Evolutionary conservation across 208 protist genomes (phyloP).

Genomic region (Crithidia fasciculata): DNA sequence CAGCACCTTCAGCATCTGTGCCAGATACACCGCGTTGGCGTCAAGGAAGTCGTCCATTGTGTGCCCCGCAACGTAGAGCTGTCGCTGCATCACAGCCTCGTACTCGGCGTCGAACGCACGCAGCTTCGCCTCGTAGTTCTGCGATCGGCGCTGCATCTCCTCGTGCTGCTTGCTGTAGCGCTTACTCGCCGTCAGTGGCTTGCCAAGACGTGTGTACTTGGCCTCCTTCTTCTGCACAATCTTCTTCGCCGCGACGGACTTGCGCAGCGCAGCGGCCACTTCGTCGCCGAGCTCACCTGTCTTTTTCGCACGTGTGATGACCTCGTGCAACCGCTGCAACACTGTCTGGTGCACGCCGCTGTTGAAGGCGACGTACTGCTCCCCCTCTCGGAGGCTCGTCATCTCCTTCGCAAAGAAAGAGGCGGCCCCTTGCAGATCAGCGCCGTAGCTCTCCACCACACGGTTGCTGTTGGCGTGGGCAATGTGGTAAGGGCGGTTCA

Average conservation of each 20-base stretch:
- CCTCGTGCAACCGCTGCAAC: conserved; percentile 35
- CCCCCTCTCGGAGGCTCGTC: conserved; percentile 38
- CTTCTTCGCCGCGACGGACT: conserved; percentile 23
- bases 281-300: conserved; percentile 35
- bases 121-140: conserved; percentile 32
- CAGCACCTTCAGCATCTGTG: conserved; percentile 45
- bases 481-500: conserved; percentile 13
- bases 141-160: conserved; percentile 28
- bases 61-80: conserved; percentile 44
- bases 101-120: conserved; percentile 48
- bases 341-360: conserved; percentile 30
- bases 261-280: conserved; percentile 22
- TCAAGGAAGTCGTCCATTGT: conserved; percentile 61
- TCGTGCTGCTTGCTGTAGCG: conserved; percentile 42
- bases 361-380: conserved; percentile 41
- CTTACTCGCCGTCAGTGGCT: conserved; percentile 54
- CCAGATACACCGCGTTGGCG: conserved; percentile 40
- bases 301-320: conserved; percentile 36
- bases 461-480: conserved; percentile 15
- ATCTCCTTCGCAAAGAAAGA: conserved; percentile 45
- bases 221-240: conserved; percentile 48
- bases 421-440: conserved; percentile 34
- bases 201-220: conserved; percentile 51
- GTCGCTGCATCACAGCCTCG: conserved; percentile 43
- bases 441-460: conserved; percentile 33